Evolutionary conservation across 2,329 filamentous ascomycete species (phyloP), one percentile per base, ranked within the genome.

Genomic region (Penicillium sp.): DNA sequence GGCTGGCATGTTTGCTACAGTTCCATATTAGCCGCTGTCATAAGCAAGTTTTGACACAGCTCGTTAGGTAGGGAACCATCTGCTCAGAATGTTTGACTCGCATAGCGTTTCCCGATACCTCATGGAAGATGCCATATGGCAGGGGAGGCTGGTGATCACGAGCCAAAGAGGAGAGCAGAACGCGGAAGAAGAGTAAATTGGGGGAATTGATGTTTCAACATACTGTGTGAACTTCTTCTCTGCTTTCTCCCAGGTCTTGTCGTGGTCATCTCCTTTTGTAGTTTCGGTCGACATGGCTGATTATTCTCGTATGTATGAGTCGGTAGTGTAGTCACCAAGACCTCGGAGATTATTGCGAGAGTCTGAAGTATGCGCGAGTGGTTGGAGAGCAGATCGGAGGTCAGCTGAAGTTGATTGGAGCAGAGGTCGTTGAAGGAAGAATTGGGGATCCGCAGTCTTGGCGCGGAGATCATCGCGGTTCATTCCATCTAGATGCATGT

Each of bases 1-100:
- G 87, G 80, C 92, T 96, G 68, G 88, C 85, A 52, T 82, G 83
- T 81, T 97, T 97, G 64, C 93, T 96, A 47, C 18, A 51, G 36
- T 29, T 29, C 13, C 9, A 24, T 38, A 18, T 50, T 45, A 54
- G 52, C 27, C 38, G 34, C 18, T 32, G 31, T 18, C 40, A n/a
- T 44, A 10, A 14, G 10, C 22, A 34, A 45, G 7, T 14, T 4
- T 10, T 10, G 8, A 21, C 21, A 22, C n/a, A 21, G 2, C 5
- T n/a, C 27, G 16, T 7, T 39, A 9, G 34, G 39, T 44, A 38
- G 4, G 24, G 16, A 32, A n/a, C 9, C 16, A 10, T 39, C 46
- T 42, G 32, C 16, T 16, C 21, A 29, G 18, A 5, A 16, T 24
- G 22, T 53, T 52, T 47, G 16, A 16, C 47, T 13, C 11, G 31